These are phyloP conservation scores for Solanum medicagineum DNA, from an alignment of 257 asterid species.

Conservation along the genomic window DNA sequence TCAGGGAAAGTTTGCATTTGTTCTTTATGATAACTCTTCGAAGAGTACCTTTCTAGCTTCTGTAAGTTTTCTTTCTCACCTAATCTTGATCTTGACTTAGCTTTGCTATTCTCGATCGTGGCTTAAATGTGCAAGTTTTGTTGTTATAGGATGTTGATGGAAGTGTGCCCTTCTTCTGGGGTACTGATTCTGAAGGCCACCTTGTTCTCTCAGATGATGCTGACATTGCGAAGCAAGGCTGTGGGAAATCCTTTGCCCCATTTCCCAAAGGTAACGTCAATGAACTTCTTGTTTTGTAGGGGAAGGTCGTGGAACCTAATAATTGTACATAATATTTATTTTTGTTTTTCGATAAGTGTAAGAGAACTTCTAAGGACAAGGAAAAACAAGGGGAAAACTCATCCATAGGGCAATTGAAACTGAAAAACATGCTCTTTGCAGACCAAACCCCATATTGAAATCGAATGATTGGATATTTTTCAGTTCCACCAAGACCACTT, in stretches of 20 bases:
- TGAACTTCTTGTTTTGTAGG: not conserved
- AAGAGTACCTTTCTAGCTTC: constrained; percentile 57
- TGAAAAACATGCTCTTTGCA: not conserved
- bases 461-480: not conserved
- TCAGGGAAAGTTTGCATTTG: constrained; percentile 70
- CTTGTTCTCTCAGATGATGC: constrained; percentile 71
- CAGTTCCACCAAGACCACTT: not conserved
- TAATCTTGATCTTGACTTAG: not conserved
- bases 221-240: constrained; percentile 72
- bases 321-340: not conserved
- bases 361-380: not conserved
- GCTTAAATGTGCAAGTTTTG: not conserved
- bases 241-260: constrained; percentile 83
- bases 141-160: constrained; percentile 59
- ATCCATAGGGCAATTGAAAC: not conserved
- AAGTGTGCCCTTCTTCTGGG: constrained; percentile 83
- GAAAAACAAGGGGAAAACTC: not conserved
- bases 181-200: constrained; percentile 76
- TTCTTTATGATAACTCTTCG: constrained; percentile 55
- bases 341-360: not conserved
- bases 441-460: not conserved
- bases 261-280: constrained; percentile 72
- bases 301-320: not conserved
- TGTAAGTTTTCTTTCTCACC: constrained; percentile 27
- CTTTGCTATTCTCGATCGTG: not conserved